Conservation (phyloP, 768 basidiomycete genomes). For the Tylopilus cervinicoccineus region DNA sequence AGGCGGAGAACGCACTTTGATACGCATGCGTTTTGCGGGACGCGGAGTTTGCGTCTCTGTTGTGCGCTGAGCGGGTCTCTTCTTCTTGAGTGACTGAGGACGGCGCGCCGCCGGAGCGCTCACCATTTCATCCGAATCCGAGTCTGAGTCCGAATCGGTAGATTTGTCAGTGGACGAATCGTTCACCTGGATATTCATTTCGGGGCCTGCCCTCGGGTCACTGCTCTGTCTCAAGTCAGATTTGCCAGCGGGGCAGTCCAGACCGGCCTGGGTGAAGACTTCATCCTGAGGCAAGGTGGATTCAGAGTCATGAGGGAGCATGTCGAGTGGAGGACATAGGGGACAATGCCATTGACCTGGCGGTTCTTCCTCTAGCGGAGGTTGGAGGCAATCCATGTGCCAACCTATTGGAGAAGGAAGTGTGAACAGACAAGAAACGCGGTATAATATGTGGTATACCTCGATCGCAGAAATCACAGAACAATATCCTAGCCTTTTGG, state of each 20-base stretch:
- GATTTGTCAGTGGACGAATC: constrained; percentile 33
- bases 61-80: constrained; percentile 26
- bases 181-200: constrained; percentile 34
- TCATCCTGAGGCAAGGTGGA: constrained; percentile 27
- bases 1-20: constrained; percentile 34
- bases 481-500: constrained; percentile 68
- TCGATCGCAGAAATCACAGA: constrained; percentile 94
- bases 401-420: constrained; percentile 47
- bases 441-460: constrained; percentile 39
- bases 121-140: constrained; percentile 25
- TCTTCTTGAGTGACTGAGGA: constrained; percentile 25
- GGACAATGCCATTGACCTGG: constrained; percentile 79
- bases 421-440: constrained; percentile 2
- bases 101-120: constrained; percentile 12
- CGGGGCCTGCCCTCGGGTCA: constrained; percentile 24
- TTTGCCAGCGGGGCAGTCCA: constrained; percentile 14
- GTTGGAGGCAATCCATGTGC: constrained; percentile 78
- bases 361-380: constrained; percentile 68
- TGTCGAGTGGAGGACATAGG: constrained; percentile 42
- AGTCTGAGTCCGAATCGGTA: constrained; percentile 29
- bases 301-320: constrained; percentile 7
- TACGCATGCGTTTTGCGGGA: constrained; percentile 44
- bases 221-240: constrained; percentile 30
- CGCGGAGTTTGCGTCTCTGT: constrained; percentile 24
- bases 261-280: constrained; percentile 39